A percentile compares a stretch with the other conserved stretches of the same genome.
These are phyloP conservation scores for Narthecium ossifragum DNA, from an alignment of 106 monocot genomes.

Conservation along the genomic window DNA sequence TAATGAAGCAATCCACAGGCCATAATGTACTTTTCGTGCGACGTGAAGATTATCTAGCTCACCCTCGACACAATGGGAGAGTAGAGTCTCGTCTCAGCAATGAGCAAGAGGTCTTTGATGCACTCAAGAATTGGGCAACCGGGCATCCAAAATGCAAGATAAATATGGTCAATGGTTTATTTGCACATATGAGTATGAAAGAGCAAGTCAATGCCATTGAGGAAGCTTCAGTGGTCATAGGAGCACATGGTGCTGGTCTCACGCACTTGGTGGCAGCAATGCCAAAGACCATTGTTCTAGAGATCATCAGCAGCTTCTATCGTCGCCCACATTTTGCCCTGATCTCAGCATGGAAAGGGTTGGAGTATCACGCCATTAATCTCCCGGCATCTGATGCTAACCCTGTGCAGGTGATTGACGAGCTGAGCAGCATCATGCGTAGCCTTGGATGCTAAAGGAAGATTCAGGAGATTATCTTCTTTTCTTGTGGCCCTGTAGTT, in stretches of 20 bases:
- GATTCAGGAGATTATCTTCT: no score
- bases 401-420: conserved; percentile 40
- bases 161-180: conserved; percentile 74
- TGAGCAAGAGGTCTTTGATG: conserved; percentile 71
- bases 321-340: conserved; percentile 77
- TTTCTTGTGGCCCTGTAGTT: no score
- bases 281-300: conserved; percentile 54
- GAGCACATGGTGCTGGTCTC: conserved; percentile 94
- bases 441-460: conserved; percentile 62
- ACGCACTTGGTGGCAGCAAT: conserved; percentile 76
- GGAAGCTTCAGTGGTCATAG: conserved; percentile 84
- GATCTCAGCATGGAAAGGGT: conserved; percentile 86
- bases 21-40: conserved; percentile 84
- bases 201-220: conserved; percentile 66
- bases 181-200: conserved; percentile 85
- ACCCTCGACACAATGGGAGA: conserved; percentile 79
- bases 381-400: conserved; percentile 69
- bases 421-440: conserved; percentile 55
- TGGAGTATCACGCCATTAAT: conserved; percentile 84
- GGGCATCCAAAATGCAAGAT: conserved; percentile 51
- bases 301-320: conserved; percentile 85
- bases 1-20: conserved; percentile 18
- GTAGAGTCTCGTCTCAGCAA: conserved; percentile 77
- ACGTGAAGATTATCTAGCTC: conserved; percentile 92
- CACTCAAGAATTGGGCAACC: conserved; percentile 60